Evolutionary conservation across 495 filamentous ascomycete genomes (phyloP).

Genomic region (Collariella sp.): DNA sequence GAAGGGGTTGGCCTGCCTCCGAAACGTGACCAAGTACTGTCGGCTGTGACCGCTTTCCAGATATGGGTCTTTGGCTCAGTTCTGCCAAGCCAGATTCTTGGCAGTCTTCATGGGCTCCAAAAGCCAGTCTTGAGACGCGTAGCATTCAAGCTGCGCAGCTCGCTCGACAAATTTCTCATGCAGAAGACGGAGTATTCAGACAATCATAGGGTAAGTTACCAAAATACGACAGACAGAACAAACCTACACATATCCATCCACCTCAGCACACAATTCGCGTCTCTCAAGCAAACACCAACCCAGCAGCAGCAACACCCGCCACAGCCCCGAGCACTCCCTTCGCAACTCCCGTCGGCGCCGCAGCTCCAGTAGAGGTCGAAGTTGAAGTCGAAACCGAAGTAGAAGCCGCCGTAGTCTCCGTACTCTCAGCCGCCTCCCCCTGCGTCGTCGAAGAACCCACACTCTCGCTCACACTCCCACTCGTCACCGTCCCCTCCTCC

Average conservation of each 20-base stretch:
- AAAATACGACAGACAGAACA: background rate
- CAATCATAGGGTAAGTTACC: too few species aligned
- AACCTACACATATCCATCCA: background rate
- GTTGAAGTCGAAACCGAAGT: background rate
- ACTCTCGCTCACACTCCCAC: too few species aligned
- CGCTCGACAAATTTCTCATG: too few species aligned
- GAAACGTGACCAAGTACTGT: constrained; percentile 10
- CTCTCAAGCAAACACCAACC: background rate
- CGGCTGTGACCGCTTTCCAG: constrained; percentile 12
- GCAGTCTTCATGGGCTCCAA: too few species aligned
- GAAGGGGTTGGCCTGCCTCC: constrained; percentile 24
- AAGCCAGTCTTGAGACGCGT: too few species aligned
- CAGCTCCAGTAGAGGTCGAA: constrained; percentile 8
- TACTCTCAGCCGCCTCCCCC: constrained; percentile 42
- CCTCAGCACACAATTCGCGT: background rate
- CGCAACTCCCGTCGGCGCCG: constrained; percentile 7
- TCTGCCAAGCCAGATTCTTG: too few species aligned
- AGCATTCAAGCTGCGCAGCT: too few species aligned
- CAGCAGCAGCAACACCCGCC: constrained; percentile 9
- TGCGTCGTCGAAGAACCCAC: constrained; percentile 36
- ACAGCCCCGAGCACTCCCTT: constrained; percentile 6
- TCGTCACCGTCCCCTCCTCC: too few species aligned
- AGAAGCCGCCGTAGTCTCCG: constrained; percentile 27
- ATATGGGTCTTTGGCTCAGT: background rate
- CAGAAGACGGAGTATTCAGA: too few species aligned